phyloP scores from a whole-genome alignment of 1,284 basidiomycete genomes.

The Ganoderma multipileum region DNA sequence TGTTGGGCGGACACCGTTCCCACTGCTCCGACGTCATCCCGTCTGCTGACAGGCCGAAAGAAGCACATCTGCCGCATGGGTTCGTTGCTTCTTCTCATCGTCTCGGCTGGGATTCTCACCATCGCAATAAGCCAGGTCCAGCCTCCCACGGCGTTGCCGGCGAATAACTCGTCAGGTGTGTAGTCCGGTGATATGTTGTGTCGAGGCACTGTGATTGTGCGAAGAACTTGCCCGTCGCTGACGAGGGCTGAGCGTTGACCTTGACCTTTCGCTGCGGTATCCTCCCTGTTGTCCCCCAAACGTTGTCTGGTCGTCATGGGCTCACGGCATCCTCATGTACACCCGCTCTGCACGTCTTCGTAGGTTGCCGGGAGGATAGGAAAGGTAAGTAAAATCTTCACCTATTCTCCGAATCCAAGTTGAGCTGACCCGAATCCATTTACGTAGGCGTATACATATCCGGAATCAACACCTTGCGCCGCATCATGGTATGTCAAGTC shows the following conservation, averaged over 20 bases:
- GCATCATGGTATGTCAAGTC: not conserved
- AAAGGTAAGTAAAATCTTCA: too few species aligned
- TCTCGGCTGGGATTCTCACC: not conserved
- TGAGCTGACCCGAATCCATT: not conserved
- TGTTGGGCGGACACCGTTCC: not conserved
- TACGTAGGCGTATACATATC: not conserved
- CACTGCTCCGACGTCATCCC: not conserved
- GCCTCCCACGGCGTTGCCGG: not conserved
- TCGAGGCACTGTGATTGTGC: not conserved
- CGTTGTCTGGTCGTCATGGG: not conserved
- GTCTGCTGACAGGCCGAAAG: not conserved
- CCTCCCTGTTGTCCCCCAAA: not conserved
- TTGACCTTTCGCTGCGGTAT: not conserved
- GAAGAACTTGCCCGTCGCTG: not conserved
- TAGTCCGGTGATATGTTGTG: not conserved
- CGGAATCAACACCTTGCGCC: not conserved
- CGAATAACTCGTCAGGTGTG: not conserved
- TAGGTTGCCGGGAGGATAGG: not conserved
- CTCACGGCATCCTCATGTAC: not conserved
- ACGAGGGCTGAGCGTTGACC: not conserved
- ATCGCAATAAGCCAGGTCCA: not conserved
- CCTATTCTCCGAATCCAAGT: not conserved
- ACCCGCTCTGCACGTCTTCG: not conserved
- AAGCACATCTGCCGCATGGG: not conserved
- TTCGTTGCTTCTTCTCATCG: not conserved